Percentiles rank a stretch among this genome's conserved stretches.
Evolutionary conservation across 2,329 filamentous ascomycete species (phyloP).

Genomic region (Aureobasidium sp.): DNA sequence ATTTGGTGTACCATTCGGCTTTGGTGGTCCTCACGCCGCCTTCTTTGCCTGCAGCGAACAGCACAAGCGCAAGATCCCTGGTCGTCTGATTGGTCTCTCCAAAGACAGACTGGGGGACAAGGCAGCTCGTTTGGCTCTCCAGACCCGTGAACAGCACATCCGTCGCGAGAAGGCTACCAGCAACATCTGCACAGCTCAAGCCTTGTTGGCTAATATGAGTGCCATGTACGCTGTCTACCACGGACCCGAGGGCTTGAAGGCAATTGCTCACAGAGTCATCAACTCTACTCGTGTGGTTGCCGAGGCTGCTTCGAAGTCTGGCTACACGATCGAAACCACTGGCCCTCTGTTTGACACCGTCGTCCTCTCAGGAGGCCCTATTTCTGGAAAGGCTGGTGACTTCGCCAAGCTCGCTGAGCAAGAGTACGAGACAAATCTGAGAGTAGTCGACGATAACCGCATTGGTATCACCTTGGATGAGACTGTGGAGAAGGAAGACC

Average conservation of each 20-base stretch:
- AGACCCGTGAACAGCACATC: constrained; percentile 94
- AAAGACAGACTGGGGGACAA: constrained; percentile 79
- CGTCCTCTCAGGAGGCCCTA: constrained; percentile 43
- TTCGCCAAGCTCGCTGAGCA: constrained; percentile 43
- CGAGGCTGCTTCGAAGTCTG: constrained; percentile 51
- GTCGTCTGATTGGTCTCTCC: constrained; percentile 80
- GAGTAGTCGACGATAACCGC: constrained; percentile 51
- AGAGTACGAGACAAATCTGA: constrained; percentile 51
- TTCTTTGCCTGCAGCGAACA: constrained; percentile 91
- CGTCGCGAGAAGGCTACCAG: constrained; percentile 93
- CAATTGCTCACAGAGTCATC: constrained; percentile 72
- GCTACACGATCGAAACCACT: constrained; percentile 39
- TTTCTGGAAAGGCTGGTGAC: constrained; percentile 40
- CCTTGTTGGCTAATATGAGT: constrained; percentile 88
- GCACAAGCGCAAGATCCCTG: constrained; percentile 90
- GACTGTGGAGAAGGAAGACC: constrained; percentile 50
- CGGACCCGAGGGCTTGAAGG: constrained; percentile 71
- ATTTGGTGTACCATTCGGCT: constrained; percentile 85
- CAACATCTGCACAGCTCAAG: constrained; percentile 95
- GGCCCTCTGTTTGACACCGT: constrained; percentile 70
- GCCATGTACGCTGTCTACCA: constrained; percentile 94
- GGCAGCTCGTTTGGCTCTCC: constrained; percentile 75
- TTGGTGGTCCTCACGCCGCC: constrained; percentile 88
- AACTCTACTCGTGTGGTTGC: constrained; percentile 42
- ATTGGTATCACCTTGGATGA: constrained; percentile 75